Base-by-base conservation (phyloP, 768 basidiomycete genomes). In the Kwoniella heveanensis region DNA sequence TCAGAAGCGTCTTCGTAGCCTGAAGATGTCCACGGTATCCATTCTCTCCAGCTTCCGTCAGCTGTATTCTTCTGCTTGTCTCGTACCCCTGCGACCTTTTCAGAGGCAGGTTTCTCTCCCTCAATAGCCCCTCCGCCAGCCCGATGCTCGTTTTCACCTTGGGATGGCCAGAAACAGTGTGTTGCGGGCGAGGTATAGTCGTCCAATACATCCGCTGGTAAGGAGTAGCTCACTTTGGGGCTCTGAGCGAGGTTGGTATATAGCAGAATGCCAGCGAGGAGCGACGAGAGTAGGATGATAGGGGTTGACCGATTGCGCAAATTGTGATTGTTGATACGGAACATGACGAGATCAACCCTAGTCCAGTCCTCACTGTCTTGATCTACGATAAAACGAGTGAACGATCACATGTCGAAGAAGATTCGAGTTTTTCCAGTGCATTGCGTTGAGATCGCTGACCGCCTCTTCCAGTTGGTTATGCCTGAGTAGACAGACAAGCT, bases 171-270 rank as follows among this genome's bases (percentile, higher is more conserved):
- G 32, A 61, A 64, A 46, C 67, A 68, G 29, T 60, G 59, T 5
- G 47, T 57, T 12, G 54, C 54, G 21, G 62, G 59, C n/a, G 67
- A 64, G 15, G 67, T 68, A 24, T 68, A 68, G 27, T 61, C 67
- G 26, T 29, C 46, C 37, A 60, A 30, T 7, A 65, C 64, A 25
- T 46, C 58, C 22, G 39, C 8, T 2, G 64, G 64, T 10, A 60
- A 36, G 8, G 58, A 13, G 26, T 65, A 60, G 25, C 50, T 30
- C n/a, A 60, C 19, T 44, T 39, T 26, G 25, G 19, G 57, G 21
- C 29, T 52, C 25, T 30, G 26, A 1, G n/a, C n/a, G n/a, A 21
- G 19, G 29, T 48, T 30, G 29, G 27, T 30, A 2, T 48, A 47
- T 7, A 57, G 47, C 3, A 50, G 13, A 15, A 46, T 29, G 1